phyloP scores from a whole-genome alignment of 2,329 filamentous ascomycete species.

The Botrytis paeoniae region DNA sequence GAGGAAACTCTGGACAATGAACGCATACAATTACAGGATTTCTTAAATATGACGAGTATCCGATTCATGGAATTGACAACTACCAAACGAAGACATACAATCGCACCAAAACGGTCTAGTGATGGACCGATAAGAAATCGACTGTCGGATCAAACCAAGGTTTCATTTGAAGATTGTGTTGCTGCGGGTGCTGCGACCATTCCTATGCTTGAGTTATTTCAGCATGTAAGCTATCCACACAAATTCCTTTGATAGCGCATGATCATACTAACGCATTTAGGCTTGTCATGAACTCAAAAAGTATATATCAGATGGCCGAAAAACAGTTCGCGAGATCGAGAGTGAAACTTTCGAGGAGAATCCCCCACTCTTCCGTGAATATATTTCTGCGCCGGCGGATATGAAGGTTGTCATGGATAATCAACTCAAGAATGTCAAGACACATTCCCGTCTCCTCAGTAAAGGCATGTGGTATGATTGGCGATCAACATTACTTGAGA shows the following conservation, averaged over 20 bases:
- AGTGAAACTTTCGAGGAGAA: constrained; percentile 85
- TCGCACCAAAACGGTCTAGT: constrained; percentile 52
- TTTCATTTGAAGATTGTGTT: constrained; percentile 72
- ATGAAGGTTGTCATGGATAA: constrained; percentile 88
- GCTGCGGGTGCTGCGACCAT: constrained; percentile 87
- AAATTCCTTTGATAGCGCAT: neutral
- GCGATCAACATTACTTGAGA: constrained; percentile 83
- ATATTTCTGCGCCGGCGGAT: constrained; percentile 78
- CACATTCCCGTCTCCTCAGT: constrained; percentile 81
- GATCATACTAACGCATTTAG: constrained; percentile 40
- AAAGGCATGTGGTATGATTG: constrained; percentile 99
- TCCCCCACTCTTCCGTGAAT: constrained; percentile 86
- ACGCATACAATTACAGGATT: constrained; percentile 81
- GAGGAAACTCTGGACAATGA: constrained; percentile 45
- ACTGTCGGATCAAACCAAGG: constrained; percentile 40
- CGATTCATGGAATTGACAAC: constrained; percentile 99
- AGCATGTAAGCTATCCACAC: constrained; percentile 60
- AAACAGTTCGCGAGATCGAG: constrained; percentile 88
- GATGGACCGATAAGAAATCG: constrained; percentile 36
- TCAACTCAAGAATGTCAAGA: constrained; percentile 97
- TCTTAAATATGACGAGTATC: constrained; percentile 92
- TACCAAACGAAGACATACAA: constrained; percentile 85
- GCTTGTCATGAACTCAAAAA: constrained; percentile 94
- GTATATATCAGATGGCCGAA: constrained; percentile 89
- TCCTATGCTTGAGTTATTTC: constrained; percentile 90